Evolutionary conservation across 1,284 basidiomycete genomes (phyloP).

Genomic region (Anthracocystis setariae): DNA sequence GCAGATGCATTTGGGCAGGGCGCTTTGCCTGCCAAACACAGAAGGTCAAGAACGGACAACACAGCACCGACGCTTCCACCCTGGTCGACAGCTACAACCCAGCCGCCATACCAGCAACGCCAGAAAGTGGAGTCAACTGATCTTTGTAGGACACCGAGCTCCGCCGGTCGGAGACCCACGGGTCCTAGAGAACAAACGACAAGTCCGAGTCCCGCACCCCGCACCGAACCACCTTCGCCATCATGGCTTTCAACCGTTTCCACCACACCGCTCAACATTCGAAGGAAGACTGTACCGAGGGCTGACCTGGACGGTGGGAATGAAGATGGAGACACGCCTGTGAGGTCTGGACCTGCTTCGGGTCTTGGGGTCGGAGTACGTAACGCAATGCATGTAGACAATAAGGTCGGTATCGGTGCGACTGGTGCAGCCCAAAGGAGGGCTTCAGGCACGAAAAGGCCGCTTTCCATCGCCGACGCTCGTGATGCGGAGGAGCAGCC

Average conservation of each 20-base stretch:
- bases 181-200: slow-evolving; percentile 35
- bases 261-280: slow-evolving; percentile 44
- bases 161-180: slow-evolving; percentile 42
- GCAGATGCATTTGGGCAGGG: neutral
- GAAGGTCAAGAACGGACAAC: slow-evolving; percentile 30
- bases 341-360: slow-evolving; percentile 16
- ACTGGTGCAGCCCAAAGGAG: slow-evolving; percentile 10
- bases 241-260: slow-evolving; percentile 21
- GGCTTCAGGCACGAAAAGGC: slow-evolving; percentile 28
- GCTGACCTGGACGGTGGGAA: slow-evolving; percentile 2
- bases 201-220: slow-evolving; percentile 25
- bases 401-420: neutral
- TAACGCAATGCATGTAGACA: neutral
- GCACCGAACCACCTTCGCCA: slow-evolving; percentile 12
- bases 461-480: slow-evolving; percentile 15
- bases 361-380: slow-evolving; percentile 14
- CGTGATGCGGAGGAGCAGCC: slow-evolving; percentile 1
- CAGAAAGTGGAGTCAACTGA: slow-evolving; percentile 39
- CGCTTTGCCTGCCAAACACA: slow-evolving; percentile 7
- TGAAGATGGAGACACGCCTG: slow-evolving; percentile 6
- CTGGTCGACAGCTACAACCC: slow-evolving; percentile 14
- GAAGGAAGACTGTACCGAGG: slow-evolving; percentile 33
- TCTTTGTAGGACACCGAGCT: slow-evolving; percentile 44
- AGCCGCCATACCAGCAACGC: slow-evolving; percentile 27
- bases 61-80: slow-evolving; percentile 15